These are phyloP conservation scores for Ophiocordyceps sinensis DNA, from an alignment of 2,329 filamentous ascomycete species.

Conservation along the genomic window DNA sequence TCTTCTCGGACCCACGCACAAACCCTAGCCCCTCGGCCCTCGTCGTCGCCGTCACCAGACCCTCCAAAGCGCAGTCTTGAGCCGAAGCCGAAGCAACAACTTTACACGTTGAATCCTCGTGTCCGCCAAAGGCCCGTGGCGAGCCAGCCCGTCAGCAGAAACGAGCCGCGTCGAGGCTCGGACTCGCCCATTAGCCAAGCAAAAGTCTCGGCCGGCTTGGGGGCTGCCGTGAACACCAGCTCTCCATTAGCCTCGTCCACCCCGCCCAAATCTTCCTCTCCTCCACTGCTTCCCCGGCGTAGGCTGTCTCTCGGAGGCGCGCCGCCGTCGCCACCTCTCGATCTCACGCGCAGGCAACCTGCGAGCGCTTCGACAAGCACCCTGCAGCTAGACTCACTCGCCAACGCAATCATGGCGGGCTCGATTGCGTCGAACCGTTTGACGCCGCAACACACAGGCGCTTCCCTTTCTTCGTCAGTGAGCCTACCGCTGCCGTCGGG, in stretches of 20 bases:
- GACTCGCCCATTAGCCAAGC: neutral
- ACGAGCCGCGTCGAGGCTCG: neutral
- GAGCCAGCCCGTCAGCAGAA: neutral
- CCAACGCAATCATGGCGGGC: conserved; percentile 61
- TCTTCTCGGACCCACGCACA: conserved; percentile 12
- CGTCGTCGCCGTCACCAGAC: conserved; percentile 12
- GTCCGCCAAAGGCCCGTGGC: conserved; percentile 9
- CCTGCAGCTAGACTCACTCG: conserved; percentile 49
- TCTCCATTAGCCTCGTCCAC: neutral
- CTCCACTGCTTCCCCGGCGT: conserved; percentile 5
- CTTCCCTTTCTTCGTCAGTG: conserved; percentile 9
- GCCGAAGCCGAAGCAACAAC: conserved; percentile 5
- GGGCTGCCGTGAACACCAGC: too few species aligned
- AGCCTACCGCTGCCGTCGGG: conserved; percentile 14
- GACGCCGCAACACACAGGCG: conserved; percentile 24
- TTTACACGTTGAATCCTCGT: conserved; percentile 20
- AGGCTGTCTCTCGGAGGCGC: conserved; percentile 11
- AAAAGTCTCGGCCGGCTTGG: neutral
- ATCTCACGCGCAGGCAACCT: conserved; percentile 11
- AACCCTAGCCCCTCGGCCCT: conserved; percentile 1
- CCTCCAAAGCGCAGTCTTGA: conserved; percentile 12
- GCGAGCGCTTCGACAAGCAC: conserved; percentile 17
- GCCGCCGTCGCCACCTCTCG: conserved; percentile 22
- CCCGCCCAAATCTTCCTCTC: neutral
- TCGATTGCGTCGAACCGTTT: conserved; percentile 53